These are phyloP conservation scores for Curvularia spicifera DNA, from an alignment of 2,329 filamentous ascomycete species.

Conservation along the genomic window DNA sequence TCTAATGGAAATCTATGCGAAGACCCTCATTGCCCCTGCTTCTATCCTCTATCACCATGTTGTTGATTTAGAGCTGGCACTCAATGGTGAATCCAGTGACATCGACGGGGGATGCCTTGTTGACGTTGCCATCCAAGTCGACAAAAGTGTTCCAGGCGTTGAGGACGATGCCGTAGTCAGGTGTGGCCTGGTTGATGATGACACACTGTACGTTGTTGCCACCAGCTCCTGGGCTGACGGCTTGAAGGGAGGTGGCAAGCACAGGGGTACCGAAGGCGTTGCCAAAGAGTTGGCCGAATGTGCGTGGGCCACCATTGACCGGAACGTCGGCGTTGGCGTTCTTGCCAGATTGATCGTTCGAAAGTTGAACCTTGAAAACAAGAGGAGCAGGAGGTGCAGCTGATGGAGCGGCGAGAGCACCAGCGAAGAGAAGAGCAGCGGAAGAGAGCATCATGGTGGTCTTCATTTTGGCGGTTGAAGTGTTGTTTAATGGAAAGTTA, in stretches of 20 bases:
- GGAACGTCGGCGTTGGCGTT: conserved; percentile 11
- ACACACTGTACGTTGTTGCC: conserved; percentile 8
- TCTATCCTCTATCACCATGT: not conserved
- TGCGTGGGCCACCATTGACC: conserved; percentile 5
- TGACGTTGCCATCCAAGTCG: conserved; percentile 18
- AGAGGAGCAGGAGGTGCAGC: not conserved
- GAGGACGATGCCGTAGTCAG: not conserved
- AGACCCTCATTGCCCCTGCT: not conserved
- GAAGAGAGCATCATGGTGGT: conserved; percentile 10
- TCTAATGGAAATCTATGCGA: not conserved
- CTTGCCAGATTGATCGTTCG: conserved; percentile 6
- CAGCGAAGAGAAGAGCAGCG: conserved; percentile 3
- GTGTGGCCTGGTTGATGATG: conserved; percentile 3
- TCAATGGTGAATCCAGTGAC: conserved; percentile 16
- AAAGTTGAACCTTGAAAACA: conserved; percentile 11
- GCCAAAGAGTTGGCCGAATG: conserved; percentile 11
- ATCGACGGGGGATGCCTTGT: conserved; percentile 12
- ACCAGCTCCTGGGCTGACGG: conserved; percentile 10
- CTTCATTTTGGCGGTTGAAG: conserved; percentile 11
- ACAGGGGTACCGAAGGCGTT: conserved; percentile 4
- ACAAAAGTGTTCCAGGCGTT: conserved; percentile 22
- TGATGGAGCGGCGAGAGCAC: conserved; percentile 12
- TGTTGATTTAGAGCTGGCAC: conserved; percentile 13
- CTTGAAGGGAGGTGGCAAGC: conserved; percentile 12
- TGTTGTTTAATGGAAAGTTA: conserved; percentile 1